Evolutionary conservation across 1,284 basidiomycete species (phyloP).

Genomic region (Mycosarcoma mackinlayi): DNA sequence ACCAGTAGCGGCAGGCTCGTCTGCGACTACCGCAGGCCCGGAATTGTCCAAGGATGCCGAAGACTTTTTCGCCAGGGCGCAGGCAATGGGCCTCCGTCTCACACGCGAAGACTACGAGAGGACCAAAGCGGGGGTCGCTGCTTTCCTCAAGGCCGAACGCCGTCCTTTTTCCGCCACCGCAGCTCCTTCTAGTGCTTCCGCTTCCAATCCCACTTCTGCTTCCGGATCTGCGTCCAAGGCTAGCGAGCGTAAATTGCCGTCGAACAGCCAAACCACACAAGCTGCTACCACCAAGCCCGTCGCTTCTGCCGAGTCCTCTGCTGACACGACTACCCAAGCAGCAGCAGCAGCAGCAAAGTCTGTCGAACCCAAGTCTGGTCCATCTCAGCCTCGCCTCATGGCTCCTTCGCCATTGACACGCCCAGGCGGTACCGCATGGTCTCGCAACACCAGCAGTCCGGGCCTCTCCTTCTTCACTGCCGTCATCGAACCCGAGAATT

Average conservation of each 20-base stretch:
- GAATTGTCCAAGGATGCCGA: constrained; percentile 47
- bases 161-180: constrained; percentile 24
- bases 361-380: constrained; percentile 10
- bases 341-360: constrained; percentile 8
- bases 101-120: constrained; percentile 65
- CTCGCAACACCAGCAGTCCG: constrained; percentile 48
- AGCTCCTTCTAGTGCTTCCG: neutral
- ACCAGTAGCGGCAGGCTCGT: neutral
- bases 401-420: constrained; percentile 30
- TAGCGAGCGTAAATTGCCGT: constrained; percentile 7
- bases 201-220: too few relatives aligned
- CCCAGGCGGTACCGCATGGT: constrained; percentile 22
- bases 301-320: neutral
- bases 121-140: constrained; percentile 62
- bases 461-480: constrained; percentile 57
- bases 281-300: constrained; percentile 1
- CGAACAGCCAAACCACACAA: constrained; percentile 1
- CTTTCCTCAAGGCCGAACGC: constrained; percentile 65
- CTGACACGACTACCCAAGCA: too few relatives aligned
- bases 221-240: constrained; percentile 12
- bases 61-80: constrained; percentile 64
- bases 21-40: constrained; percentile 7
- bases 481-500: constrained; percentile 37
- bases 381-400: constrained; percentile 24
- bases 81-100: constrained; percentile 62